Base-by-base conservation (phyloP, 78 protist genomes). In the Planoprotostelium fungivorum region DNA sequence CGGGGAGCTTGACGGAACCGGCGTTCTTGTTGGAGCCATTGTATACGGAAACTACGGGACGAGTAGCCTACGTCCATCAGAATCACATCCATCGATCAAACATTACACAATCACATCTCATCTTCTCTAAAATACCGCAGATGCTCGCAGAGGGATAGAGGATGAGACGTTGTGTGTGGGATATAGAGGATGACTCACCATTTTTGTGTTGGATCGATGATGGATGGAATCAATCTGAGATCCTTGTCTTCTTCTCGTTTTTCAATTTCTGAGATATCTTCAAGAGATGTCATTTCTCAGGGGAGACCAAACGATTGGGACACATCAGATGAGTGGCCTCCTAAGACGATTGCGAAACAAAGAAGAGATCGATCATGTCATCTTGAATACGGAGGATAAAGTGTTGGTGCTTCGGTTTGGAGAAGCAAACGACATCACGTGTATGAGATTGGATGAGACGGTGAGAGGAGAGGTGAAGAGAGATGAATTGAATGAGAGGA, bases 1-100 rank as follows among this genome's bases (percentile, higher is more conserved):
- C 97, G 85, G 99, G 99, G 37, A 95, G 96, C 36, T 92, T 38
- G 92, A 91, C 93, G 38, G 39, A 36, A 35, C 91, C 95, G 9
- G 0, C 86, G 88, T 83, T 86, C 84, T 87, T 88, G 91, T 90
- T 90, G 34, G 87, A 87, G 28, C 83, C 86, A 39, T 93, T 88
- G 87, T 35, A 90, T 28, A 93, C 93, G 87, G 89, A 87, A 34
- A 93, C 95, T 87, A 93, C 87, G 38, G 90, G 91, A 37, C 94
- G 38, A 38, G 83, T 39, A 16, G 84, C 84, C 87, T 85, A 51
- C 73, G 16, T 5, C 5, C 16, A 16, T 51, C 5, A 51, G 73
- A 51, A 25, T 51, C 16, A 25, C 16, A 16, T 25, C 16, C 73
- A 51, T 51, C 73, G 73, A 16, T 51, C 73, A 51, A 51, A 25